phyloP scores from a whole-genome alignment of 2,329 filamentous ascomycete species.

The Trichothecium roseum region DNA sequence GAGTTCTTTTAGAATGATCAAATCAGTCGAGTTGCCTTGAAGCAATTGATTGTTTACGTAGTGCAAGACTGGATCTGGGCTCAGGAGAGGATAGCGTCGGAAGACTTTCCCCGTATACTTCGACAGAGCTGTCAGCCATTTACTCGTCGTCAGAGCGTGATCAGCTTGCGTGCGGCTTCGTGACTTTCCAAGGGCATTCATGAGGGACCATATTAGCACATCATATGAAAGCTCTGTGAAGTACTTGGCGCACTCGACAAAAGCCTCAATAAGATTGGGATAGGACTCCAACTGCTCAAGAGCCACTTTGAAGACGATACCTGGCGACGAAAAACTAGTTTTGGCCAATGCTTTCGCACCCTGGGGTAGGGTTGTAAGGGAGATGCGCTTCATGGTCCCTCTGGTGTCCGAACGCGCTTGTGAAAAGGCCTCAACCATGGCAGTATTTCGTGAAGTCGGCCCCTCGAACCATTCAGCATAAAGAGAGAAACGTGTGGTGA shows the following conservation, averaged over 20 bases:
- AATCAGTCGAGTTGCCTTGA: conserved; percentile 74
- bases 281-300: conserved; percentile 89
- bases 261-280: conserved; percentile 85
- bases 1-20: conserved; percentile 85
- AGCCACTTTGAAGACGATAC: conserved; percentile 81
- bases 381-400: conserved; percentile 79
- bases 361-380: conserved; percentile 71
- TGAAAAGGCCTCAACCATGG: conserved; percentile 70
- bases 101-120: conserved; percentile 89
- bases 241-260: conserved; percentile 89
- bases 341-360: conserved; percentile 88
- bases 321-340: conserved; percentile 82
- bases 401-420: conserved; percentile 69
- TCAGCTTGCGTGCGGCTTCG: conserved; percentile 53
- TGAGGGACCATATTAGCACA: conserved; percentile 82
- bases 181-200: conserved; percentile 59
- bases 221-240: conserved; percentile 91
- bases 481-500: conserved; percentile 69
- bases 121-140: conserved; percentile 84
- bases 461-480: conserved; percentile 92
- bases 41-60: conserved; percentile 82
- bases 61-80: conserved; percentile 74
- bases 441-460: conserved; percentile 62
- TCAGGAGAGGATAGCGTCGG: conserved; percentile 73
- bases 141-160: conserved; percentile 65